A percentile compares a stretch with the other conserved stretches of the same genome.
Conservation (phyloP, 345 rosid genomes). For the Boechera retrofracta region DNA sequence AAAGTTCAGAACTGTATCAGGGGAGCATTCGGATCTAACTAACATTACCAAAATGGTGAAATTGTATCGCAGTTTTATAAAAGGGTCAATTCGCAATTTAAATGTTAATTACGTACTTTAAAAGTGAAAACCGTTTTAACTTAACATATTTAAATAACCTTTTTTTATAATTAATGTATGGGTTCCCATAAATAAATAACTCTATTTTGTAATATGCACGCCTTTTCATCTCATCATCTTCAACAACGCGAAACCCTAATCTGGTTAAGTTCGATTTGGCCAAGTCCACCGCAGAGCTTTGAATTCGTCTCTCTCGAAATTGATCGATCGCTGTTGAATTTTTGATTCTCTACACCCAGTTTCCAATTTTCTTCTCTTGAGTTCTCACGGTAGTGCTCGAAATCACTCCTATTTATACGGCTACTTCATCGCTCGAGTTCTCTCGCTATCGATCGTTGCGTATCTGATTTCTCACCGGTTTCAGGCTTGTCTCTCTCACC, state of each 20-base stretch:
- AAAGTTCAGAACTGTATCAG: too few species aligned
- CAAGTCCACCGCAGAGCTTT: slow-evolving; percentile 14
- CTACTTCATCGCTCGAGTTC: slow-evolving; percentile 5
- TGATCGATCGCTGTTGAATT: slow-evolving; percentile 12
- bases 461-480: slow-evolving; percentile 26
- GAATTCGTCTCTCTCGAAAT: slow-evolving; percentile 20
- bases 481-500: slow-evolving; percentile 43
- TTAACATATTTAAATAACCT: neutral
- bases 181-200: slow-evolving; percentile 1
- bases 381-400: neutral
- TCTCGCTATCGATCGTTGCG: slow-evolving; percentile 1
- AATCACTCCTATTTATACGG: slow-evolving; percentile 3
- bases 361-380: neutral
- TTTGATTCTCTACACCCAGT: neutral
- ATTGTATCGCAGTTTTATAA: too few species aligned
- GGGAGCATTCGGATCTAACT: too few species aligned
- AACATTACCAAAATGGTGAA: too few species aligned
- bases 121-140: neutral
- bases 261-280: slow-evolving; percentile 1
- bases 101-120: neutral
- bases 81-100: neutral
- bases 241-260: slow-evolving; percentile 41
- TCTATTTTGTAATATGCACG: neutral
- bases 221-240: slow-evolving; percentile 11
- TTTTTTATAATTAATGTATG: neutral